These are phyloP conservation scores for Phytophthora chlamydospora DNA, from an alignment of 352 stramenopile genomes.

Conservation along the genomic window DNA sequence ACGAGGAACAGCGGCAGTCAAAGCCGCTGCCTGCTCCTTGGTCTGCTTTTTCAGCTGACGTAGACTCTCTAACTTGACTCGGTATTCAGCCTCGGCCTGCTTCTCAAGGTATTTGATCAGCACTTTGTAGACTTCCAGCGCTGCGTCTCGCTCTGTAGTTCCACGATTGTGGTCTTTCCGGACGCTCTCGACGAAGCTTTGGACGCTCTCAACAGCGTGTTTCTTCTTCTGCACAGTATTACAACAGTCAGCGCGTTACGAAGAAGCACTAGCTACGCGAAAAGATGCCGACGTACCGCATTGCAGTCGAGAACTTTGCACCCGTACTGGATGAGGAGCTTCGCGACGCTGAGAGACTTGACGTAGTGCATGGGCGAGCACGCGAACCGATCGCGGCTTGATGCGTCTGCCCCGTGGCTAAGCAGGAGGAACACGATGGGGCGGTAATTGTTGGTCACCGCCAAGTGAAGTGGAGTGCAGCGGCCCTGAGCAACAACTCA, in stretches of 20 bases:
- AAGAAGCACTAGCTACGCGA: background rate
- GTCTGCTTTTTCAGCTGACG: constrained; percentile 45
- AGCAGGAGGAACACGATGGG: constrained; percentile 72
- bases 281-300: constrained; percentile 28
- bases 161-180: constrained; percentile 14
- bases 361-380: constrained; percentile 77
- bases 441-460: constrained; percentile 61
- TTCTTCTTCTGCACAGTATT: constrained; percentile 52
- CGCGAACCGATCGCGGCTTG: constrained; percentile 62
- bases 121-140: constrained; percentile 16
- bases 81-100: constrained; percentile 57
- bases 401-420: constrained; percentile 64
- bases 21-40: constrained; percentile 12
- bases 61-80: constrained; percentile 53
- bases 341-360: constrained; percentile 64
- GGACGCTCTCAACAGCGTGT: constrained; percentile 54
- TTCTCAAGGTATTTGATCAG: constrained; percentile 57
- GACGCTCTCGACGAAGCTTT: constrained; percentile 19
- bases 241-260: constrained; percentile 1
- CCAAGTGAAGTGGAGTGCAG: constrained; percentile 65
- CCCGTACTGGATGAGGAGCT: constrained; percentile 68
- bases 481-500: constrained; percentile 42
- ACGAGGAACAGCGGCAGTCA: background rate
- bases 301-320: constrained; percentile 67
- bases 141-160: constrained; percentile 17